Evolutionary conservation across 2,329 filamentous ascomycete genomes (phyloP).

Genomic region (Magnaporthiopsis rhizophila): DNA sequence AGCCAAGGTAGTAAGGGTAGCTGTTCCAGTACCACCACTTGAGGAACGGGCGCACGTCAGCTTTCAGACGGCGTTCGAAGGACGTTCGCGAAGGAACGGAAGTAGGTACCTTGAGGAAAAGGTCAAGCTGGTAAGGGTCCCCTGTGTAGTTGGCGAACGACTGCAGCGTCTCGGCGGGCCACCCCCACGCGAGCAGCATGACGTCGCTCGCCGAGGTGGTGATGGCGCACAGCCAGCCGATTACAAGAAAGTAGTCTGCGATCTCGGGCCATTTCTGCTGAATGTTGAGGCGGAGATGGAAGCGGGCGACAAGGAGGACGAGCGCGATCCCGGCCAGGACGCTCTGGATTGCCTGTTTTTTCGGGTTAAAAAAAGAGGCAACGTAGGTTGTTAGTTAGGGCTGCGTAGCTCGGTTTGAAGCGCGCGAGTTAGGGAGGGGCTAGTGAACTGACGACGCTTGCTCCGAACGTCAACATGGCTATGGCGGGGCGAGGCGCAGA

Average conservation of each 20-base stretch:
- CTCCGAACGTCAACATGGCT: no score
- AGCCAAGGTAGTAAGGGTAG: not conserved
- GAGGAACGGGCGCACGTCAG: no score
- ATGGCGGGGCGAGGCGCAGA: no score
- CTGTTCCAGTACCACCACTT: no score
- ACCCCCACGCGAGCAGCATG: not conserved
- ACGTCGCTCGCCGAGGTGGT: not conserved
- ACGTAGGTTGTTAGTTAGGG: no score
- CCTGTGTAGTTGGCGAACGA: not conserved
- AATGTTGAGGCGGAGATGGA: slow-evolving; percentile 1
- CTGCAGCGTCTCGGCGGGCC: not conserved
- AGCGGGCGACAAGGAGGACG: not conserved
- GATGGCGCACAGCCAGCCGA: not conserved
- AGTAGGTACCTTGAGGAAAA: not conserved
- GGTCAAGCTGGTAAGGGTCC: not conserved
- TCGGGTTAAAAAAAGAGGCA: no score
- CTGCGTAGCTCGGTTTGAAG: no score
- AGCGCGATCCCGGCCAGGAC: not conserved
- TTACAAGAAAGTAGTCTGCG: not conserved
- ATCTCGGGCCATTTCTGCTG: not conserved
- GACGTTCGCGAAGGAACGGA: no score
- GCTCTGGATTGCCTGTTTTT: not conserved
- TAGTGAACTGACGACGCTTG: no score
- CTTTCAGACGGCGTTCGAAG: no score
- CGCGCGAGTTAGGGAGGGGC: no score